These are phyloP conservation scores for Spinacia oleracea DNA, from an alignment of 179 eudicot species.

Conservation along the genomic window DNA sequence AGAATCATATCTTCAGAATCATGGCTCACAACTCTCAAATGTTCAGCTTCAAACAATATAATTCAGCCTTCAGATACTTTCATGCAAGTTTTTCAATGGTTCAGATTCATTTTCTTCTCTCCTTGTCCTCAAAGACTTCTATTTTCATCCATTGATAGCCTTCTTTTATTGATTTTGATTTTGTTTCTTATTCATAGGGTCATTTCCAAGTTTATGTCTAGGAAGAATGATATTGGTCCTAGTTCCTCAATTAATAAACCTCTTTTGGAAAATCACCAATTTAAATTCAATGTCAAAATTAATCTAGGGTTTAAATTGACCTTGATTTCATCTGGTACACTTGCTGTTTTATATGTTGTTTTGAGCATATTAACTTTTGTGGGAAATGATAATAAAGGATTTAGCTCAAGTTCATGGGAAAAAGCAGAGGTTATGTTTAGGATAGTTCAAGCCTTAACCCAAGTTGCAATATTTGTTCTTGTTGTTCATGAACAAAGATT, in stretches of 20 bases:
- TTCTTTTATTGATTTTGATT: slow-evolving; percentile 17
- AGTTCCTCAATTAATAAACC: slow-evolving; percentile 29
- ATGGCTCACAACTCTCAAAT: slow-evolving; percentile 29
- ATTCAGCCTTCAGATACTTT: slow-evolving; percentile 31
- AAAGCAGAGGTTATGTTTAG: slow-evolving; percentile 23
- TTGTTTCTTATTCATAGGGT: slow-evolving; percentile 27
- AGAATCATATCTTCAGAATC: slow-evolving; percentile 18
- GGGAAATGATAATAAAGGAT: slow-evolving; percentile 5
- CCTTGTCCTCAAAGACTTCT: slow-evolving; percentile 37
- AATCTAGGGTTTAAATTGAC: slow-evolving; percentile 25
- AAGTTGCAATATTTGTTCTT: slow-evolving; percentile 28
- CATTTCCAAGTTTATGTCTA: slow-evolving; percentile 19
- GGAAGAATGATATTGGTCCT: not conserved
- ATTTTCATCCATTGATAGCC: slow-evolving; percentile 22
- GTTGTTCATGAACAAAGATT: slow-evolving; percentile 34
- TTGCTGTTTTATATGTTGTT: slow-evolving; percentile 23
- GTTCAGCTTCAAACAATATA: slow-evolving; percentile 19
- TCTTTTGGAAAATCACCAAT: slow-evolving; percentile 14
- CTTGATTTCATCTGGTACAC: slow-evolving; percentile 26
- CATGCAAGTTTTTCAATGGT: slow-evolving; percentile 32
- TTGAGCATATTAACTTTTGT: slow-evolving; percentile 17
- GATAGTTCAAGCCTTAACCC: slow-evolving; percentile 30
- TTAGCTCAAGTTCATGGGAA: slow-evolving; percentile 14
- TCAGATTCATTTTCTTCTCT: slow-evolving; percentile 33
- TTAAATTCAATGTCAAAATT: slow-evolving; percentile 4